Conservation (phyloP, 202 grass and related monocot genomes). For the Elaeis oleifera region DNA sequence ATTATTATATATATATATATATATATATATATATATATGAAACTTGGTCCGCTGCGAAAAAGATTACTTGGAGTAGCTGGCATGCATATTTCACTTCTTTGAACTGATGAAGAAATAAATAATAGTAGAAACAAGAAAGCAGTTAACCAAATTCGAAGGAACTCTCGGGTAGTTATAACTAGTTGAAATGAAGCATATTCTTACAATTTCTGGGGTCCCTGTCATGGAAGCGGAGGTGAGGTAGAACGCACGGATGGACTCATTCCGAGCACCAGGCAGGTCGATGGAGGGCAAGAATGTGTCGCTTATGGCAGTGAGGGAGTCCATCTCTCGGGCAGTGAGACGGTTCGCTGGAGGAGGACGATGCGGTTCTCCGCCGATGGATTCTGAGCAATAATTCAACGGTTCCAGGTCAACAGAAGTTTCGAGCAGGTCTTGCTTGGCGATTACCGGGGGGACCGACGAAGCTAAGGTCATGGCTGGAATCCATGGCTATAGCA, state of each 20-base stretch:
- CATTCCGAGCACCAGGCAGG: not conserved
- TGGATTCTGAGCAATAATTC: too few relatives aligned
- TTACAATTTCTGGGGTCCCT: slow-evolving; percentile 30
- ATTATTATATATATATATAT: too few relatives aligned
- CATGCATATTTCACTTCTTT: too few relatives aligned
- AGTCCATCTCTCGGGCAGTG: slow-evolving; percentile 30
- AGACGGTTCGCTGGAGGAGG: not conserved
- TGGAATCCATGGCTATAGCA: too few relatives aligned
- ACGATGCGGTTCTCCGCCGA: not conserved
- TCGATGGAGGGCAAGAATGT: slow-evolving; percentile 24
- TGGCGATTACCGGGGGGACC: too few relatives aligned
- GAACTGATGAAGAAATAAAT: too few relatives aligned
- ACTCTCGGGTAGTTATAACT: not conserved
- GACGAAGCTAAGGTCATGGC: too few relatives aligned
- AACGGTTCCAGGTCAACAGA: too few relatives aligned
- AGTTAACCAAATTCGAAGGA: too few relatives aligned
- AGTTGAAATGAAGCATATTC: not conserved
- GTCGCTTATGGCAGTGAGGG: slow-evolving; percentile 23
- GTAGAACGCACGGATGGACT: slow-evolving; percentile 18
- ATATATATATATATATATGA: not conserved
- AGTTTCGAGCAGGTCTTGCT: too few relatives aligned
- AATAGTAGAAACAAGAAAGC: too few relatives aligned
- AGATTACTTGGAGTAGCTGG: too few relatives aligned
- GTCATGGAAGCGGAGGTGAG: slow-evolving; percentile 32
- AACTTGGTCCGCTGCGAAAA: not conserved